Percentiles rank a stretch among this genome's conserved stretches.
phyloP scores from a whole-genome alignment of 129 eudicot genomes.

The Glebionis coronaria region DNA sequence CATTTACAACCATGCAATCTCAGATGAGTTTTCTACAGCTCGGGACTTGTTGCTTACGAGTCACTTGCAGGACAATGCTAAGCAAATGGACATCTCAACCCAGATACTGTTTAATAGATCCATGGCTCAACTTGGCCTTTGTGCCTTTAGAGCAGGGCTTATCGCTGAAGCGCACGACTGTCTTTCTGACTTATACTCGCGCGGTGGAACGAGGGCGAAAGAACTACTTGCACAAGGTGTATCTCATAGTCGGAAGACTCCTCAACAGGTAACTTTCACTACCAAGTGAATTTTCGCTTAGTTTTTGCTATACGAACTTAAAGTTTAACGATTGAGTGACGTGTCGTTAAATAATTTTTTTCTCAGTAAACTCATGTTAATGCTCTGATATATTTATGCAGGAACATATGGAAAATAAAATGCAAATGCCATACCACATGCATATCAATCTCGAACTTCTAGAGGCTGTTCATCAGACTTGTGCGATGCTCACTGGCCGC shows the following conservation, averaged over 20 bases:
- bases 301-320: no score
- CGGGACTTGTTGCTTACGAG: slow-evolving; percentile 34
- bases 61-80: slow-evolving; percentile 76
- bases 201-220: slow-evolving; percentile 65
- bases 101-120: slow-evolving; percentile 77
- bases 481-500: slow-evolving; percentile 77
- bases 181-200: slow-evolving; percentile 80
- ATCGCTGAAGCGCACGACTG: slow-evolving; percentile 66
- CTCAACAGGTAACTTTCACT: slow-evolving; percentile 75
- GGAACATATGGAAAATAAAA: no score
- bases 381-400: no score
- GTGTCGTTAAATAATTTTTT: no score
- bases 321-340: not conserved
- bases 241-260: slow-evolving; percentile 75
- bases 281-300: no score
- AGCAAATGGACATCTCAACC: slow-evolving; percentile 82
- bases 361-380: no score
- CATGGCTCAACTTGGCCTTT: slow-evolving; percentile 89
- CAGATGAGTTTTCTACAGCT: slow-evolving; percentile 66
- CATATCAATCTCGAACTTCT: slow-evolving; percentile 86
- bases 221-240: slow-evolving; percentile 86
- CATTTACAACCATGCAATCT: slow-evolving; percentile 73
- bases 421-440: slow-evolving; percentile 22
- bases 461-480: slow-evolving; percentile 71
- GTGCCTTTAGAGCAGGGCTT: slow-evolving; percentile 77